A percentile compares a stretch with the other conserved stretches of the same genome.
Conservation (phyloP, 805 yeast species). For the Saccharomyces mikatae region DNA sequence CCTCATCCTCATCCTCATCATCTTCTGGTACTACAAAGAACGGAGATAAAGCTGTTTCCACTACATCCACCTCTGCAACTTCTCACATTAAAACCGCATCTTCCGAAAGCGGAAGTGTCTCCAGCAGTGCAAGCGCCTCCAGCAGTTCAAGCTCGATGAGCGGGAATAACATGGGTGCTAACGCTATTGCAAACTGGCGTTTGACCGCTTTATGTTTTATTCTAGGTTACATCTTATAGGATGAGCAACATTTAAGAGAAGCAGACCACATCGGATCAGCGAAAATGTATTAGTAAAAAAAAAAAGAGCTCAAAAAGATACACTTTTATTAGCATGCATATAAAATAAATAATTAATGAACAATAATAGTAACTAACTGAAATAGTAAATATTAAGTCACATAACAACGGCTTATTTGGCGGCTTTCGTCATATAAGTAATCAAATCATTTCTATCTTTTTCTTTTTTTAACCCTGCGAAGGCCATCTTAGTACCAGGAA, state of each 20-base stretch:
- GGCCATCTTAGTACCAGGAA: slow-evolving; percentile 99
- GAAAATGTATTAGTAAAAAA: neutral
- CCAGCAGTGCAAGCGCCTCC: slow-evolving; percentile 1
- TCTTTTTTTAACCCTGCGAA: slow-evolving; percentile 99
- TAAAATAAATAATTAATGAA: neutral
- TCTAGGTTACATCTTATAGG: neutral
- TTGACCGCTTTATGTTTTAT: neutral
- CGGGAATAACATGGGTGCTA: neutral
- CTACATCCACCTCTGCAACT: neutral
- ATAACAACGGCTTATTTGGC: slow-evolving; percentile 33
- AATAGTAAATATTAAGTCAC: neutral
- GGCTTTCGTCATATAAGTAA: slow-evolving; percentile 68
- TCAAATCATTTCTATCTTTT: slow-evolving; percentile 95
- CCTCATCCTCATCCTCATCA: slow-evolving; percentile 3
- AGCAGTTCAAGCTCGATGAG: neutral
- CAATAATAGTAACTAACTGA: neutral
- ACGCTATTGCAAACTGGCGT: neutral
- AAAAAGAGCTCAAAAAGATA: neutral
- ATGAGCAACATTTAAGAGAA: neutral
- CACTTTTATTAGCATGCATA: neutral
- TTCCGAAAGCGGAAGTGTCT: neutral
- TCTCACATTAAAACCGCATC: neutral
- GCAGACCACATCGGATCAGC: neutral
- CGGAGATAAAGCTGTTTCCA: neutral
- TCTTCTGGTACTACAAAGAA: neutral